A percentile compares a stretch with the other conserved stretches of the same genome.
phyloP scores from a whole-genome alignment of 2,329 filamentous ascomycete species.

The Apiospora koreana region DNA sequence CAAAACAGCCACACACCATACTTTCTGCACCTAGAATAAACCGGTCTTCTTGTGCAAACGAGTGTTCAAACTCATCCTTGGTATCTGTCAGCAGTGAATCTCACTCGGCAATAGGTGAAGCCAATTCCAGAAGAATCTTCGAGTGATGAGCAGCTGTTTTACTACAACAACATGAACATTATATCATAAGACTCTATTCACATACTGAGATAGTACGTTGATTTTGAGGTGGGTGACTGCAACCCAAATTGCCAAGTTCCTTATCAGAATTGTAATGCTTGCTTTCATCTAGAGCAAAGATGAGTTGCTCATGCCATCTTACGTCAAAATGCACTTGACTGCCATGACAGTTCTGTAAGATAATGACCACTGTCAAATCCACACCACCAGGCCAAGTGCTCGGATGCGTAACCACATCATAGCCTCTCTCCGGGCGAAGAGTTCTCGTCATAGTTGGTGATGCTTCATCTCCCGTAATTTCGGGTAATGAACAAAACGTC shows the following conservation, averaged over 20 bases:
- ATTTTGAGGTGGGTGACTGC: fast-evolving
- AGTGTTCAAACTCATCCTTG: background rate
- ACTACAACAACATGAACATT: too few species aligned
- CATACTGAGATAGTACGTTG: too few species aligned
- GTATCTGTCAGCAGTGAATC: too few species aligned
- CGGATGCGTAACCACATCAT: background rate
- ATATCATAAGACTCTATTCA: background rate
- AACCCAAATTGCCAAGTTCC: background rate
- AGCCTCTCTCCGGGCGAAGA: too few species aligned
- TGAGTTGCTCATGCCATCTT: background rate
- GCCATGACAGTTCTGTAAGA: background rate
- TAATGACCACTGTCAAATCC: background rate
- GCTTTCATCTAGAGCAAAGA: too few species aligned
- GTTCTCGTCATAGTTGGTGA: background rate
- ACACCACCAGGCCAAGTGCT: background rate
- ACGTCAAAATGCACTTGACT: background rate
- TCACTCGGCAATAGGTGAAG: fast-evolving
- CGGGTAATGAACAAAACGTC: background rate
- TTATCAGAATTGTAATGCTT: background rate
- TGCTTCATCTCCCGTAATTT: background rate
- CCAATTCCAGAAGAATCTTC: background rate
- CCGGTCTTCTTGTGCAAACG: background rate
- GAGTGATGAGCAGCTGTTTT: background rate
- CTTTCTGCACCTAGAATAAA: background rate
- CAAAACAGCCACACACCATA: background rate